Evolutionary conservation across 1,284 basidiomycete genomes (phyloP), one percentile per base, ranked within the genome.

Genomic region (Marasmius fiardii): DNA sequence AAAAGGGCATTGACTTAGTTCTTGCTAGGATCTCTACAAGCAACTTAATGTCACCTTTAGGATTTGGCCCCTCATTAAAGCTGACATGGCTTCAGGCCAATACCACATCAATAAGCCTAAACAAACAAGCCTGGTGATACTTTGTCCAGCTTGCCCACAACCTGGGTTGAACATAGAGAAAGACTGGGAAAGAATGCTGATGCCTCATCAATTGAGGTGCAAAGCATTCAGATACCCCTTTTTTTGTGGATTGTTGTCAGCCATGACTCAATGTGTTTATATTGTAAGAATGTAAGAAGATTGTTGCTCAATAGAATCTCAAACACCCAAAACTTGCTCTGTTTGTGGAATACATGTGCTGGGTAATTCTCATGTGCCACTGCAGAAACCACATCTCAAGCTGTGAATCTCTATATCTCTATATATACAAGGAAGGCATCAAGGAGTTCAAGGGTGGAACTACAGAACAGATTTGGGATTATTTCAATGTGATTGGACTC

Each of bases 391-490:
- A 52, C 31, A 28, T 43, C 16, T 10, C 18, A 5, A 24, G 21
- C 8, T 52, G 51, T 26, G 23, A 52, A 6, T 21, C 51, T 24
- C 39, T 52, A 8, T 52, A 41, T 43, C 39, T 35, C 35, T 52
- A 52, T 26, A 55, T 53, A 0, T 68, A 67, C 33, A 61, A 55
- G 18, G 2, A 18, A 11, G 44, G 53, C 1, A 59, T 56, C 0
- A 61, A 60, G 1, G 65, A 67, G 35, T 67, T 66, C 33, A 61
- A 64, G 45, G 64, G 65, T 1, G 65, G 68, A 55, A 63, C 63
- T 0, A 63, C 64, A 0, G 64, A 69, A 47, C 43, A 57, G 10
- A 49, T 52, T 10, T 69, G 68, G 68, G 52, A 55, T 2, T 56
- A 63, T 31, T 28, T 60, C 1, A 69, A 69, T 39, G 61, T 63